phyloP scores from a whole-genome alignment of 768 basidiomycete species.

The Xerocomus spinulosus region DNA sequence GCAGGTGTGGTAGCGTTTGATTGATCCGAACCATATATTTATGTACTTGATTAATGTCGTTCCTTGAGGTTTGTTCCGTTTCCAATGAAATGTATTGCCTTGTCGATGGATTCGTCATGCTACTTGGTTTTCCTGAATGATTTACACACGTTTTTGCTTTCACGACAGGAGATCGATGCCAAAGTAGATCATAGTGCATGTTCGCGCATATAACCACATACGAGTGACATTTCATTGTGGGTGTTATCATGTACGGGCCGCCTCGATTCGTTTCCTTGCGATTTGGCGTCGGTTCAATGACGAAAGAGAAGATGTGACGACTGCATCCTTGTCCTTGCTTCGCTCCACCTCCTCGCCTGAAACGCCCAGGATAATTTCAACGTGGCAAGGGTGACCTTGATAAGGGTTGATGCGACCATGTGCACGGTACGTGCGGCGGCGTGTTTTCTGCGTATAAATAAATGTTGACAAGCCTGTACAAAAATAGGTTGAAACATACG shows the following conservation, averaged over 20 bases:
- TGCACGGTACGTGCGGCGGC: constrained; percentile 97
- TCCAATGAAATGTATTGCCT: too few species aligned
- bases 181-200: constrained; percentile 31
- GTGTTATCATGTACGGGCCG: constrained; percentile 53
- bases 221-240: constrained; percentile 7
- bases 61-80: too few species aligned
- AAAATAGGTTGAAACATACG: constrained; percentile 43
- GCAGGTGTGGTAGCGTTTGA: too few species aligned
- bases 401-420: constrained; percentile 99
- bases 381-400: constrained; percentile 96
- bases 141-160: constrained; percentile 3
- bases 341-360: constrained; percentile 84
- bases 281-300: constrained; percentile 84
- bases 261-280: constrained; percentile 84
- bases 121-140: neutral
- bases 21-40: too few species aligned
- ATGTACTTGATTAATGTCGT: too few species aligned
- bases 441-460: constrained; percentile 70
- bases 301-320: constrained; percentile 44
- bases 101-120: too few species aligned
- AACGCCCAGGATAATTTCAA: constrained; percentile 88
- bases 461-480: constrained; percentile 4
- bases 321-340: constrained; percentile 73
- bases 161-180: constrained; percentile 4
- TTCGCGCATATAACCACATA: constrained; percentile 27